phyloP scores from a whole-genome alignment of 345 rosid genomes.

The Moringa oleifera region DNA sequence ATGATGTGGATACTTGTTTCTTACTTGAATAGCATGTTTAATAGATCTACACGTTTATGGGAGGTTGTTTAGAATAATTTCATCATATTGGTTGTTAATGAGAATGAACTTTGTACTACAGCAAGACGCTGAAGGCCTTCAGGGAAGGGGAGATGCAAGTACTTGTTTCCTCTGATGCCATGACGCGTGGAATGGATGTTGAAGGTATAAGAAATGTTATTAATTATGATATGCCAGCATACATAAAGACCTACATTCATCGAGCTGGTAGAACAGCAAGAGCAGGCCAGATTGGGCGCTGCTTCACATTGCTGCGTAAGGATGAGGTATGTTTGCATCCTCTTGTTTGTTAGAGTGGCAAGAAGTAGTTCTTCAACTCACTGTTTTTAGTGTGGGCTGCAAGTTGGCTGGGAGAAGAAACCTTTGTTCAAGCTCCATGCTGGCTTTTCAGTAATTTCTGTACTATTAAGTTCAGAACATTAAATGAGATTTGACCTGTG shows the following conservation, averaged over 20 bases:
- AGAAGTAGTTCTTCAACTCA: background rate
- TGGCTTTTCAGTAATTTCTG: background rate
- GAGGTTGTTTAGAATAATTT: too few relatives aligned
- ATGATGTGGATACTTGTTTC: background rate
- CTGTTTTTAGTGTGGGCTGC: background rate
- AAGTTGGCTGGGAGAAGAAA: background rate
- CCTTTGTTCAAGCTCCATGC: background rate
- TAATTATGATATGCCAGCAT: conserved; percentile 83
- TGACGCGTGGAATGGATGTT: conserved; percentile 97
- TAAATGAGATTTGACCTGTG: background rate
- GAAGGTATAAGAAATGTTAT: conserved; percentile 84
- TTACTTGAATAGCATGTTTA: background rate
- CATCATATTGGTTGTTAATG: background rate
- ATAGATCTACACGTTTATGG: background rate
- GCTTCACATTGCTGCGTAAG: conserved; percentile 74
- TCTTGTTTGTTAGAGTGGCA: background rate
- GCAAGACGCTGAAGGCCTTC: conserved; percentile 80
- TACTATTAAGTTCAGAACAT: background rate
- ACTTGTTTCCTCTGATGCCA: conserved; percentile 91
- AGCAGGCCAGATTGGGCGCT: conserved; percentile 82
- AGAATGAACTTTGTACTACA: conserved; percentile 25
- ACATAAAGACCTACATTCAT: conserved; percentile 78
- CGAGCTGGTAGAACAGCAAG: conserved; percentile 97
- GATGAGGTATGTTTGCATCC: conserved; percentile 47
- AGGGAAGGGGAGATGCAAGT: conserved; percentile 77